A percentile compares a stretch with the other conserved stretches of the same genome.
These are phyloP conservation scores for Talinum fruticosum DNA, from an alignment of 148 eudicot genomes.

Conservation along the genomic window DNA sequence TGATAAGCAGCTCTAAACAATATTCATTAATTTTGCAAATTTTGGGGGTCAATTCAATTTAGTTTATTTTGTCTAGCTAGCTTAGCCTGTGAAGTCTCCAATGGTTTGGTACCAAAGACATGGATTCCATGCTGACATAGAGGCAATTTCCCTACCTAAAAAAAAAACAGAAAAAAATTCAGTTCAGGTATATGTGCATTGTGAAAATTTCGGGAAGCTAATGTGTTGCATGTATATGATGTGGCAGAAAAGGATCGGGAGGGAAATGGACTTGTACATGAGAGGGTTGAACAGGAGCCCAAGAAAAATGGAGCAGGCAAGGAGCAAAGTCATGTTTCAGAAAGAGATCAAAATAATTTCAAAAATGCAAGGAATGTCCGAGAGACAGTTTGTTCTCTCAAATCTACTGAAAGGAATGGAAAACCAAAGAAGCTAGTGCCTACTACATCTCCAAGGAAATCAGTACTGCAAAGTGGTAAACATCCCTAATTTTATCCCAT, in stretches of 20 bases:
- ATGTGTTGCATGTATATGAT: neutral
- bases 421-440: constrained; percentile 1
- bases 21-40: too few relatives aligned
- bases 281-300: neutral
- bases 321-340: constrained; percentile 1
- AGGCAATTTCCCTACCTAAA: too few relatives aligned
- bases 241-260: constrained; percentile 1
- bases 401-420: constrained; percentile 1
- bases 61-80: too few relatives aligned
- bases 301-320: neutral
- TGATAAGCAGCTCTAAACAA: too few relatives aligned
- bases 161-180: too few relatives aligned
- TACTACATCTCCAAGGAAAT: constrained; percentile 11
- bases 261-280: neutral
- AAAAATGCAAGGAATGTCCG: neutral
- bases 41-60: too few relatives aligned
- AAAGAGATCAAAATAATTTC: neutral
- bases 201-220: neutral
- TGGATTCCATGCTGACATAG: too few relatives aligned
- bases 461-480: constrained; percentile 9
- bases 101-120: too few relatives aligned
- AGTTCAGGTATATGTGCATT: too few relatives aligned
- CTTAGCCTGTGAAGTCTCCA: too few relatives aligned
- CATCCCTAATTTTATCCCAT: neutral
- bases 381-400: neutral